Base-by-base conservation (phyloP, 495 filamentous ascomycete genomes). In the Astrothelium subdiscretum region DNA sequence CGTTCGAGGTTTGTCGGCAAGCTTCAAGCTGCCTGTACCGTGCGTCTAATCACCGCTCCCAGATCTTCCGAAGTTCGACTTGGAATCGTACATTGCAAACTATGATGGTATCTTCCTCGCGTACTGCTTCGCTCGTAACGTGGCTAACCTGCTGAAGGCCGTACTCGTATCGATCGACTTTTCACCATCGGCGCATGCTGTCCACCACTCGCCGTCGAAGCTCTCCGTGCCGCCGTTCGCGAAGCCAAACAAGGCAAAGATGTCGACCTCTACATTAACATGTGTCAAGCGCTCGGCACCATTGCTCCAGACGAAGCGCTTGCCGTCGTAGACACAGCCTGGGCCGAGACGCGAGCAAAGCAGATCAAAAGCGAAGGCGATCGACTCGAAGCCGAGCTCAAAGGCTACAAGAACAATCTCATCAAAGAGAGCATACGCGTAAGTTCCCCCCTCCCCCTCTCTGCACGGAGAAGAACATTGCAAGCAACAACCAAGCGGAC, bases 391-490 rank as follows among this genome's bases (percentile, higher is more conserved):
- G 76, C 80, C 5, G 91, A 97, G 69, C 75, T 98, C 31, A 89
- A 89, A 71, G 88, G 87, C 6, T 97, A 97, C 75, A 98, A 96
- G 74, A 95, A 97, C 68, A 98, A 97, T 65, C 73, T 97, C 38
- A 90, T 98, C 65, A 97, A 97, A 72, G 94, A 98, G 74, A 97
- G 92, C 74, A 96, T 97, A 64, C 77, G 95, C 69, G 91, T 95
- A 80, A 61, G 85, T 66, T 58, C 44, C 54, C 32, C 59, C 60
- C 58, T 64, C 2, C 61, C 40, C 1, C 8, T 8, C 0, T 1
- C 15, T 0, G 15, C 15, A 38, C n/a, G n/a, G n/a, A n/a, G n/a
- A n/a, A n/a, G n/a, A n/a, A n/a, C n/a, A n/a, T n/a, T n/a, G n/a
- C n/a, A n/a, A n/a, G n/a, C n/a, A n/a, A n/a, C n/a, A n/a, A n/a